A percentile compares a stretch with the other conserved stretches of the same genome.
phyloP scores from a whole-genome alignment of 2,329 filamentous ascomycete genomes.

The Fusarium caatingaense region DNA sequence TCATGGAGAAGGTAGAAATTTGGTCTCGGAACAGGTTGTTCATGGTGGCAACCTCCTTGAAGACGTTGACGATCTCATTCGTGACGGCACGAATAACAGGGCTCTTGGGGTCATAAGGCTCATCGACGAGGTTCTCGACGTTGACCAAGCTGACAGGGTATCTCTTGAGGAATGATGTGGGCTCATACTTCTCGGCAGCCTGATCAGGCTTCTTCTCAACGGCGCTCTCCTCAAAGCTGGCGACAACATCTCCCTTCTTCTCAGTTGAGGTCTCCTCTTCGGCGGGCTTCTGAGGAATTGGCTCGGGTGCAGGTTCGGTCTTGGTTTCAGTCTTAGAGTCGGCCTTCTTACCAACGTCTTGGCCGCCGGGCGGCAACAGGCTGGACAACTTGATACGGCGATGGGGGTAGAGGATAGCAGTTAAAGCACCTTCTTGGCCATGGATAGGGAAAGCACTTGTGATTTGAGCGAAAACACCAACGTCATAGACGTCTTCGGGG shows the following conservation, averaged over 20 bases:
- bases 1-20: slow-evolving; percentile 96
- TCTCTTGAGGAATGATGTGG: slow-evolving; percentile 89
- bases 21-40: slow-evolving; percentile 97
- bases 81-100: slow-evolving; percentile 90
- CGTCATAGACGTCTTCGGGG: slow-evolving; percentile 90
- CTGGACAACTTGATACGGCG: slow-evolving; percentile 91
- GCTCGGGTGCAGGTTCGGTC: slow-evolving; percentile 64
- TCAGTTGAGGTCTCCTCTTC: slow-evolving; percentile 68
- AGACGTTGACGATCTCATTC: slow-evolving; percentile 98
- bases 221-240: slow-evolving; percentile 90
- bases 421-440: slow-evolving; percentile 85
- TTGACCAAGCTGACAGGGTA: slow-evolving; percentile 95
- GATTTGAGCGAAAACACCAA: slow-evolving; percentile 97
- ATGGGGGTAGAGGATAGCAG: slow-evolving; percentile 95
- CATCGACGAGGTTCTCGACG: slow-evolving; percentile 90
- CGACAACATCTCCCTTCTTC: slow-evolving; percentile 92
- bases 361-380: slow-evolving; percentile 75
- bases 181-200: slow-evolving; percentile 74
- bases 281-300: slow-evolving; percentile 65
- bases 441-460: slow-evolving; percentile 94
- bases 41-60: slow-evolving; percentile 94
- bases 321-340: slow-evolving; percentile 63
- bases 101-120: slow-evolving; percentile 90
- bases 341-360: slow-evolving; percentile 62
- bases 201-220: slow-evolving; percentile 69